These are phyloP conservation scores for Nepenthes alata DNA, from an alignment of 179 eudicot genomes.

Conservation along the genomic window DNA sequence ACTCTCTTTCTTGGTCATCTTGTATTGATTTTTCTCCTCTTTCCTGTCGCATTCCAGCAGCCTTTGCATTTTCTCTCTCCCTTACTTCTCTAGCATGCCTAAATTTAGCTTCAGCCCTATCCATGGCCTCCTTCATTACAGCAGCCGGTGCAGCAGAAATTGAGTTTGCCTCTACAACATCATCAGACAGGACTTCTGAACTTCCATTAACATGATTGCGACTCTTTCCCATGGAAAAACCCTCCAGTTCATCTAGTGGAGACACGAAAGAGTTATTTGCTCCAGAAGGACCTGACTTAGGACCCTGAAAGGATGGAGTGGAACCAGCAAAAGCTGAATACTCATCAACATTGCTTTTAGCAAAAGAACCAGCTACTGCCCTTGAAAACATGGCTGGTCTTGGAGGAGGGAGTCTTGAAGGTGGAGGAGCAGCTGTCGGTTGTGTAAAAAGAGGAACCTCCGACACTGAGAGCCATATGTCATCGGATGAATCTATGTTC, in stretches of 20 bases:
- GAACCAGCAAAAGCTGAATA: conserved; percentile 34
- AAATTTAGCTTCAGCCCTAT: conserved; percentile 89
- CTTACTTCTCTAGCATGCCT: conserved; percentile 80
- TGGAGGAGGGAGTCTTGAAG: conserved; percentile 95
- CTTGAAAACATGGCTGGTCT: conserved; percentile 46
- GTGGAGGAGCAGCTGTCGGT: conserved; percentile 87
- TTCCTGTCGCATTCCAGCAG: conserved; percentile 48
- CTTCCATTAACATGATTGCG: conserved; percentile 29
- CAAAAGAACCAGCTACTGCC: conserved; percentile 34
- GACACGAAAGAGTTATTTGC: conserved; percentile 37
- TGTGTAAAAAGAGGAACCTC: conserved; percentile 90
- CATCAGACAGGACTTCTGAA: conserved; percentile 35
- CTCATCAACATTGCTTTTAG: conserved; percentile 41
- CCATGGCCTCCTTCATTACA: conserved; percentile 99
- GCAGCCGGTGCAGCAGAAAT: conserved; percentile 92
- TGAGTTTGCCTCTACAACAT: conserved; percentile 47
- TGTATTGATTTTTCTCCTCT: conserved; percentile 35
- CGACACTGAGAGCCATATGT: conserved; percentile 82
- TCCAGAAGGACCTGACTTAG: conserved; percentile 28
- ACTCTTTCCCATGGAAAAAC: conserved; percentile 56
- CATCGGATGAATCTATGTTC: conserved; percentile 39
- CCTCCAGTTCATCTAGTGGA: conserved; percentile 74
- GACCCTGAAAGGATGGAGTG: conserved; percentile 37
- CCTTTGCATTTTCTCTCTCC: conserved; percentile 73
- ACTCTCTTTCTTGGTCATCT: conserved; percentile 47